These are phyloP conservation scores for Tieghemostelium lacteum DNA, from an alignment of 78 protist species.

Conservation along the genomic window DNA sequence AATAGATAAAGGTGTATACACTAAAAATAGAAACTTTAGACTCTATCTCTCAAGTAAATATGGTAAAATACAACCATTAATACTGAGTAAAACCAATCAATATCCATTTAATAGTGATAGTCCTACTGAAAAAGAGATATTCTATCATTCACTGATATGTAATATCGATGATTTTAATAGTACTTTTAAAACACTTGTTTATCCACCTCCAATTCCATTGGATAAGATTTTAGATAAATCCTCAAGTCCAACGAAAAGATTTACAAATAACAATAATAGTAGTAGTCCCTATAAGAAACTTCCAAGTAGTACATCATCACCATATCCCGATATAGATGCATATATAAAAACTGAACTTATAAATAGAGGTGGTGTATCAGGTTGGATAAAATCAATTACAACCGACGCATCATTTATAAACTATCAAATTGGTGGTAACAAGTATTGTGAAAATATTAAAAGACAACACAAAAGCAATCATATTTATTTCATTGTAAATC, in stretches of 20 bases:
- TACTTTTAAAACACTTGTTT: background rate
- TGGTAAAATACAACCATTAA: background rate
- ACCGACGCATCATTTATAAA: background rate
- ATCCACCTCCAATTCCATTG: background rate
- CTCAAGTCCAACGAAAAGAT: too few species aligned
- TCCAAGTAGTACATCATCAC: background rate
- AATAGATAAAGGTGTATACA: slow-evolving; percentile 41
- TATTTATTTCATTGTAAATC: background rate
- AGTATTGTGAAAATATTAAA: slow-evolving; percentile 22
- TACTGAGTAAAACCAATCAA: background rate
- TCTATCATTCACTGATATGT: background rate
- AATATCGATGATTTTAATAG: background rate
- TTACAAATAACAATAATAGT: too few species aligned
- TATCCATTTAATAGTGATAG: background rate
- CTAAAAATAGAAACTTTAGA: slow-evolving; percentile 34
- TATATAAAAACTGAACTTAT: background rate
- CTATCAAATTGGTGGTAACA: slow-evolving; percentile 10
- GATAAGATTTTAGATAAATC: too few species aligned
- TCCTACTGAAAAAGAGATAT: background rate
- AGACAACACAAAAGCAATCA: slow-evolving; percentile 42
- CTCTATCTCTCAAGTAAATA: slow-evolving; percentile 11
- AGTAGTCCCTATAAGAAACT: background rate
- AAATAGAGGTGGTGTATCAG: background rate
- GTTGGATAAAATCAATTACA: background rate
- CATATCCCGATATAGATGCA: background rate